Evolutionary conservation across 2,329 filamentous ascomycete species (phyloP), one percentile per base, ranked within the genome.

Genomic region (Dendryphion nanum): DNA sequence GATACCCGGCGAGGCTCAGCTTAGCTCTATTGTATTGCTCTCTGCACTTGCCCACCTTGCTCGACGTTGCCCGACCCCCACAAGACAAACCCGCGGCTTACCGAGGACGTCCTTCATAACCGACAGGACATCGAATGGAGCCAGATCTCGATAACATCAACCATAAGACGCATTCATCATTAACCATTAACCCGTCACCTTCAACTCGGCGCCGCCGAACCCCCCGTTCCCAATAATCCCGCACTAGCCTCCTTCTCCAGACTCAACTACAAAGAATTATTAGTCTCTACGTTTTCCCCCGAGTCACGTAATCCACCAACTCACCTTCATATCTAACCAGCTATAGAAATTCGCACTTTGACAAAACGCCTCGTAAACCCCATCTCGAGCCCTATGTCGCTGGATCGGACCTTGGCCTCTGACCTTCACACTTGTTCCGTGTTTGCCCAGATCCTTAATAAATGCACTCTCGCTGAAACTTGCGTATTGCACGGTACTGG

Each of bases 251-350:
- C 65, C 28, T 60, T 64, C 45, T 70, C 67, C 24, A 69, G 40
- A 13, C n/a, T n/a, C n/a, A n/a, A n/a, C n/a, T n/a, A n/a, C n/a
- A n/a, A n/a, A n/a, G n/a, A n/a, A n/a, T n/a, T n/a, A n/a, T n/a
- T n/a, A n/a, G n/a, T n/a, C n/a, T n/a, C n/a, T n/a, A n/a, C n/a
- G n/a, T n/a, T n/a, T n/a, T n/a, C n/a, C n/a, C n/a, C n/a, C n/a
- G n/a, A n/a, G n/a, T n/a, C n/a, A n/a, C n/a, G n/a, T n/a, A n/a
- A n/a, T n/a, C n/a, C n/a, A n/a, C n/a, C n/a, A n/a, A n/a, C 50
- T 54, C 13, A 67, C 51, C 46, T 69, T 70, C 64, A 69, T 68
- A 20, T 70, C 64, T 15, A 70, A 42, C 63, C 66, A 69, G 12
- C 59, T 62, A 37, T 68, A 68, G 35, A 69, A 70, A 30, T 67